phyloP scores from a whole-genome alignment of 2,329 filamentous ascomycete species.

The Colletotrichum coccodes region DNA sequence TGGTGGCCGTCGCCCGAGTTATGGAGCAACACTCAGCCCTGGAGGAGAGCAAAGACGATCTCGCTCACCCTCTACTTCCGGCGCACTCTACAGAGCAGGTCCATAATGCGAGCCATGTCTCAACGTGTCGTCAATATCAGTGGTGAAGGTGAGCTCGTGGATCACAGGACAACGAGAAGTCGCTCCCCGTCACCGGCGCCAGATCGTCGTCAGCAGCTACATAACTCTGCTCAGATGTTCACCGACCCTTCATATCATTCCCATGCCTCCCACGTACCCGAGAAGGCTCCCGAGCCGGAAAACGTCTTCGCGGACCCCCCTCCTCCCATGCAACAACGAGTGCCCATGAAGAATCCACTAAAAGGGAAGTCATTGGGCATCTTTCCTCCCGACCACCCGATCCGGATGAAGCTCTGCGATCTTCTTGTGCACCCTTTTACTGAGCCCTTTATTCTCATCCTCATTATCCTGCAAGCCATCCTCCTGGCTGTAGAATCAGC shows the following conservation, averaged over 20 bases:
- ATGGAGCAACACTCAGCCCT: conserved; percentile 66
- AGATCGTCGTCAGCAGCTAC: conserved; percentile 59
- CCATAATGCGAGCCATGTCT: conserved; percentile 87
- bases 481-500: conserved; percentile 88
- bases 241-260: conserved; percentile 63
- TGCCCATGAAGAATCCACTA: conserved; percentile 76
- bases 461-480: conserved; percentile 90
- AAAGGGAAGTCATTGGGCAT: conserved; percentile 88
- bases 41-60: conserved; percentile 62
- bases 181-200: conserved; percentile 67
- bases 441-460: conserved; percentile 84
- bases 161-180: conserved; percentile 73
- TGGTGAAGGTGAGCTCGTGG: conserved; percentile 87
- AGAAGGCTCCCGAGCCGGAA: conserved; percentile 54
- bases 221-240: conserved; percentile 44
- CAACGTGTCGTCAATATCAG: conserved; percentile 98
- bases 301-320: conserved; percentile 43
- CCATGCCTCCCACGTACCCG: conserved; percentile 55
- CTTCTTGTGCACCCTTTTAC: conserved; percentile 86
- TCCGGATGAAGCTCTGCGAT: conserved; percentile 82
- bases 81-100: conserved; percentile 76
- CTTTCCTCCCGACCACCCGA: conserved; percentile 79
- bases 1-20: conserved; percentile 69
- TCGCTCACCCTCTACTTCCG: conserved; percentile 70
- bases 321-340: conserved; percentile 42